Evolutionary conservation across 2,329 filamentous ascomycete species (phyloP).

Genomic region (Arthrobotrys megalospora): DNA sequence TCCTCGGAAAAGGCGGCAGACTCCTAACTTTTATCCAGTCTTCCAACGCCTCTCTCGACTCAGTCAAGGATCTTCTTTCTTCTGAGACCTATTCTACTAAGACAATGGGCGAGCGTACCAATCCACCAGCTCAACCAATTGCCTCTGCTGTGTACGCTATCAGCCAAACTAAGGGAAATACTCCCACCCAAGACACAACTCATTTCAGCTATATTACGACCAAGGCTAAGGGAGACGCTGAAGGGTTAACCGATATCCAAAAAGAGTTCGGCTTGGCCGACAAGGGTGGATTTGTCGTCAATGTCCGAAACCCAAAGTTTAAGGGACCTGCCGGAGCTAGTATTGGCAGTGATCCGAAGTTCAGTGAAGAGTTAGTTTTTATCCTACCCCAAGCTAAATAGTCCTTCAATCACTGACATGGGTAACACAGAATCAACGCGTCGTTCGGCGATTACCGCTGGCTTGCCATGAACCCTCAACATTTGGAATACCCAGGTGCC

Average conservation of each 20-base stretch:
- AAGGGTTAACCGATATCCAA: constrained; percentile 79
- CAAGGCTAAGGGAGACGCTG: constrained; percentile 42
- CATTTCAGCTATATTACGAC: constrained; percentile 85
- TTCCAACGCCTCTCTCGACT: constrained; percentile 75
- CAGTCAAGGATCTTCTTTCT: constrained; percentile 80
- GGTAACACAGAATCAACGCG: constrained; percentile 73
- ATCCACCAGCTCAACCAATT: constrained; percentile 78
- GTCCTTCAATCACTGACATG: constrained; percentile 61
- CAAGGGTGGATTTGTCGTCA: constrained; percentile 83
- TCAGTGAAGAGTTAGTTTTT: constrained; percentile 76
- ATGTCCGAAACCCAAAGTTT: constrained; percentile 83
- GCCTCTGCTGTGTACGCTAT: constrained; percentile 90
- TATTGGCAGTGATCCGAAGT: constrained; percentile 78
- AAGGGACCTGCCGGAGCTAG: constrained; percentile 75
- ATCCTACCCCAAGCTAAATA: constrained; percentile 16
- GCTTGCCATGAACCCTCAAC: constrained; percentile 80
- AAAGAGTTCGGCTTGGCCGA: constrained; percentile 79
- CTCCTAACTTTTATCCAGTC: constrained; percentile 90
- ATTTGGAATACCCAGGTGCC: constrained; percentile 81
- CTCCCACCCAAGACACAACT: constrained; percentile 76
- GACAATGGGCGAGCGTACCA: constrained; percentile 75
- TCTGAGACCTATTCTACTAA: constrained; percentile 81
- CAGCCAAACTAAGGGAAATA: constrained; percentile 77
- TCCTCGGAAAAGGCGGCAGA: constrained; percentile 70
- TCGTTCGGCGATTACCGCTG: constrained; percentile 82